Conservation (phyloP, 2,329 filamentous ascomycete genomes). For the Clarireedia homoeocarpa region DNA sequence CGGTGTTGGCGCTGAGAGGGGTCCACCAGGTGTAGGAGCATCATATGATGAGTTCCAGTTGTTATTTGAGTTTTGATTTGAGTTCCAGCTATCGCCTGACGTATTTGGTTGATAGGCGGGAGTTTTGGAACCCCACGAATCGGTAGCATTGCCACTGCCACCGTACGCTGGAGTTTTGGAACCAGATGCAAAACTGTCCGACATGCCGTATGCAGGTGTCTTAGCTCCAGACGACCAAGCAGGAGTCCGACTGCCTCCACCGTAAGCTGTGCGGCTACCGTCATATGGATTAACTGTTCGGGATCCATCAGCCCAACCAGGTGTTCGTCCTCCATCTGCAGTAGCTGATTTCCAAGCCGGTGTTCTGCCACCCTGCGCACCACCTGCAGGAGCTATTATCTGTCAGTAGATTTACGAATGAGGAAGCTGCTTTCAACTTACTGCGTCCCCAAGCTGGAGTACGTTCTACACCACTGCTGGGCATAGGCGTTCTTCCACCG, state of each 20-base stretch:
- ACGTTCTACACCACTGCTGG: conserved; percentile 49
- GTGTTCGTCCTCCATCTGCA: conserved; percentile 47
- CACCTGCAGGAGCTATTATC: conserved; percentile 42
- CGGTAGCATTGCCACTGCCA: conserved; percentile 43
- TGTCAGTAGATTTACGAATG: neutral
- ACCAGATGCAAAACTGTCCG: conserved; percentile 56
- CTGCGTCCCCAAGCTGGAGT: conserved; percentile 72
- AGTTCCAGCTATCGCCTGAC: conserved; percentile 40
- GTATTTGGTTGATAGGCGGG: conserved; percentile 65
- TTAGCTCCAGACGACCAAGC: conserved; percentile 73
- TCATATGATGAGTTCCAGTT: conserved; percentile 46
- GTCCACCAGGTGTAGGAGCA: conserved; percentile 57
- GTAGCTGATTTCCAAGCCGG: conserved; percentile 56
- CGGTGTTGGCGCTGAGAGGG: conserved; percentile 53
- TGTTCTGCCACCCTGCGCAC: conserved; percentile 49
- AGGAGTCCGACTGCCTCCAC: conserved; percentile 62
- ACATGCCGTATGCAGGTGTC: conserved; percentile 49
- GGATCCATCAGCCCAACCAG: conserved; percentile 63
- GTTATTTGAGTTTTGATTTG: conserved; percentile 28
- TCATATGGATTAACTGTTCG: conserved; percentile 58
- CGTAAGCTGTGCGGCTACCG: conserved; percentile 65
- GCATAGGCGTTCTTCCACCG: conserved; percentile 61
- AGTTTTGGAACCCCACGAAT: conserved; percentile 58
- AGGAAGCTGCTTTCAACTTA: conserved; percentile 38
- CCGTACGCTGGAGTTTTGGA: conserved; percentile 73